Evolutionary conservation across 2,329 filamentous ascomycete species (phyloP), one percentile per base, ranked within the genome.

Genomic region (Daldinia sp.): DNA sequence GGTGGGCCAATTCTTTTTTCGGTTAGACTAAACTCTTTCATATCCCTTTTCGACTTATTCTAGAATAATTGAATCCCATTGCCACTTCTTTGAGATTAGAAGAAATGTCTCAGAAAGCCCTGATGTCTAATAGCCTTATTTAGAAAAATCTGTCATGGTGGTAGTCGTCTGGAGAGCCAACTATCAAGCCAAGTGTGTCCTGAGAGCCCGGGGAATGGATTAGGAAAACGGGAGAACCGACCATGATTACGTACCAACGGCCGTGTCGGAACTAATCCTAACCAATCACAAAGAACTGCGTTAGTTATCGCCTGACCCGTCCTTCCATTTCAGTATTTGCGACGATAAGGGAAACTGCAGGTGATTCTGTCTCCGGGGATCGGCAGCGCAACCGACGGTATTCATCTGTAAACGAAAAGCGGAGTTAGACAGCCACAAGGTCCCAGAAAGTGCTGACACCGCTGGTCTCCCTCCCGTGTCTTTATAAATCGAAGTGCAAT

Each of bases 201-300:
- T 28, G 23, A 28, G 48, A 20, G 46, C n/a, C 41, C 23, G 15
- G 9, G 23, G 12, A 28, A 48, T 48, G 44, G 5, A 15, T 48
- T 46, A 41, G 54, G 48, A 41, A 68, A 60, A 65, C 48, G 44
- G 35, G 63, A 63, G 30, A 60, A 62, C 51, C 61, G 59, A 30
- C 65, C 57, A 65, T 33, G 13, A 67, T 71, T 70, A 71, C 70
- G 65, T 69, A 72, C 65, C 68, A 30, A 30, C 35, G 42, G 48
- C 46, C 58, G 56, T 62, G 54, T 50, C 42, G 30, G 56, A 37
- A 28, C 58, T 28, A 15, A 26, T 6, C 37, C 13, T 65, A 62
- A 56, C 70, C 70, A 72, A 72, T 72, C 65, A 69, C 28, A 67
- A 39, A 63, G n/a, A 6, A 54, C 57, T 60, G 50, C 48, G 44